Conservation (phyloP, 2,329 filamentous ascomycete genomes). For the Botrytis paeoniae region DNA sequence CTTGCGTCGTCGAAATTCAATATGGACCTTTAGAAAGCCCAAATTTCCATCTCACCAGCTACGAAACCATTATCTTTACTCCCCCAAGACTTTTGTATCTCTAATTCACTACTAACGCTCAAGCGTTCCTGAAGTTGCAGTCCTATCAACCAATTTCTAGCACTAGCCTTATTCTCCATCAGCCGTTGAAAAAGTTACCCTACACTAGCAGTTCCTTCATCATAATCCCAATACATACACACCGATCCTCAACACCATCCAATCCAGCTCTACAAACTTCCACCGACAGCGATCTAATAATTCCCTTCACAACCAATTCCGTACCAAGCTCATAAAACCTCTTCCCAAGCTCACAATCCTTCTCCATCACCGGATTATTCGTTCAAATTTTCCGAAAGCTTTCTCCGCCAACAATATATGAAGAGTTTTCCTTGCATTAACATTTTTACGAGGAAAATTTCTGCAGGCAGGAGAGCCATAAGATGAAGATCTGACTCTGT, state of each 20-base stretch:
- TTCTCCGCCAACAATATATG: neutral
- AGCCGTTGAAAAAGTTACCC: no score
- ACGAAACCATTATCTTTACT: neutral
- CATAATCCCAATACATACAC: neutral
- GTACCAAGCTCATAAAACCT: neutral
- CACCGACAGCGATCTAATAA: neutral
- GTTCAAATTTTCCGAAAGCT: neutral
- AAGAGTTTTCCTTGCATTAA: neutral
- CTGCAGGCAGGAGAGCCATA: neutral
- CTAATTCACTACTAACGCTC: neutral
- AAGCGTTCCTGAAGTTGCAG: neutral
- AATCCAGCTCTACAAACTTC: neutral
- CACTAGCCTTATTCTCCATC: neutral
- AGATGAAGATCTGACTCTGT: neutral
- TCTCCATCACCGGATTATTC: accelerated
- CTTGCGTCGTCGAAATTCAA: neutral
- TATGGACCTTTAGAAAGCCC: neutral
- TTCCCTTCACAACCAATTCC: neutral
- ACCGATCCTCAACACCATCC: neutral
- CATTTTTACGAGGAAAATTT: neutral
- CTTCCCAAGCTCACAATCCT: neutral
- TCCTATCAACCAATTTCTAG: neutral
- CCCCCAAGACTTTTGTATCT: neutral
- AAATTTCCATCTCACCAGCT: neutral
- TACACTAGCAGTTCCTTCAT: no score